phyloP scores from a whole-genome alignment of 306 rosid species.

The Ormosia semicastrata region DNA sequence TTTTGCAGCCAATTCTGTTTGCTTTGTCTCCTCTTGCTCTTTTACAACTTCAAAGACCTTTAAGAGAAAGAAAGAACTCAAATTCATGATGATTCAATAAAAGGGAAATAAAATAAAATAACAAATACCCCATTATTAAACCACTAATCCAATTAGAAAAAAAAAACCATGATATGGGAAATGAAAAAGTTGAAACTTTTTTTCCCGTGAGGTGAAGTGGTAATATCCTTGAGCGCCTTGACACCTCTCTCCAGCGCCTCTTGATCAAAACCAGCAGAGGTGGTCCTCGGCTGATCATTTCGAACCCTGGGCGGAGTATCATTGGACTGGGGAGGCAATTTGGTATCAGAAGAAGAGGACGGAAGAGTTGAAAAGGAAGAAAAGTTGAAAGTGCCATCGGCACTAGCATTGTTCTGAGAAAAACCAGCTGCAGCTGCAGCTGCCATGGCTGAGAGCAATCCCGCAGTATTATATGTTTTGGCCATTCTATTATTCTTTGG shows the following conservation, averaged over 20 bases:
- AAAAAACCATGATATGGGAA: no score
- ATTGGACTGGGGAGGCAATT: constrained; percentile 12
- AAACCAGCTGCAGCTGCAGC: constrained; percentile 48
- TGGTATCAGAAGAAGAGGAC: constrained; percentile 25
- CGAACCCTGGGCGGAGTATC: constrained; percentile 46
- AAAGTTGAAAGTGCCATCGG: constrained; percentile 61
- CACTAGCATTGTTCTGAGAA: constrained; percentile 29
- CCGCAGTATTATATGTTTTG: constrained; percentile 45
- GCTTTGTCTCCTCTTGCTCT: constrained; percentile 84
- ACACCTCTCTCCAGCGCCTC: constrained; percentile 83
- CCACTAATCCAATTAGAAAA: no score
- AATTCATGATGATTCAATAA: not conserved
- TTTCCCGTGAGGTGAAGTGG: constrained; percentile 57
- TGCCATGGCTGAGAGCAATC: constrained; percentile 58
- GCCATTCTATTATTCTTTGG: constrained; percentile 37
- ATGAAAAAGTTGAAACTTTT: constrained; percentile 47
- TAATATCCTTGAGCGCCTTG: constrained; percentile 49
- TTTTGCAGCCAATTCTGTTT: constrained; percentile 62
- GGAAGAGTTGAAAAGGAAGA: constrained; percentile 34
- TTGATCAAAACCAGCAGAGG: constrained; percentile 91
- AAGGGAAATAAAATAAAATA: not conserved
- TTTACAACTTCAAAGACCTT: constrained; percentile 67
- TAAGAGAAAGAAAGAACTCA: not conserved
- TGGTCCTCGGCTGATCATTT: constrained; percentile 77
- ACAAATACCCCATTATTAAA: not conserved